phyloP scores from a whole-genome alignment of 345 rosid genomes.

The Moricandia moricandioides region DNA sequence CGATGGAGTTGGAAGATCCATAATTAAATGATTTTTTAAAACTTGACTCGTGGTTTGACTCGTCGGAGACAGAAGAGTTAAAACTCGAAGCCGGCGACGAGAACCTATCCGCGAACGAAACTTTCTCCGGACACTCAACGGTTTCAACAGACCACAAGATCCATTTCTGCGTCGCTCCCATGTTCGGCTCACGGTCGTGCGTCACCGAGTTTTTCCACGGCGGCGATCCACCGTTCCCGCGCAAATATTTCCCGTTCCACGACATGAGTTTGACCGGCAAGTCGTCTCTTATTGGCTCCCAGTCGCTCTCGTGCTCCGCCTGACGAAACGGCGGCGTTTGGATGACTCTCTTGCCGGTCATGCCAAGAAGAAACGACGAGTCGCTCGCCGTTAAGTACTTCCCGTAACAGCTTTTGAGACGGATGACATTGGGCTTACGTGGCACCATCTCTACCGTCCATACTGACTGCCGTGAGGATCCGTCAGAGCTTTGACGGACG shows the following conservation, averaged over 20 bases:
- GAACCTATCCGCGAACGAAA: slow-evolving; percentile 44
- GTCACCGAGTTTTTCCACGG: slow-evolving; percentile 81
- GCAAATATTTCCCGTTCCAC: slow-evolving; percentile 64
- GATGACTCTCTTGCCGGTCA: slow-evolving; percentile 66
- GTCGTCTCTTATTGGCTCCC: slow-evolving; percentile 80
- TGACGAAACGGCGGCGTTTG: slow-evolving; percentile 49
- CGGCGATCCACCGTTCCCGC: slow-evolving; percentile 79
- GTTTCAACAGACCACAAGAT: slow-evolving; percentile 62
- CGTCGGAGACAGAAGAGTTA: slow-evolving; percentile 40
- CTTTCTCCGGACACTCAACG: slow-evolving; percentile 34
- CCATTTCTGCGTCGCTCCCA: slow-evolving; percentile 53
- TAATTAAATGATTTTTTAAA: neutral
- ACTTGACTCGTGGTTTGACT: slow-evolving; percentile 38
- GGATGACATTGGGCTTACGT: slow-evolving; percentile 42
- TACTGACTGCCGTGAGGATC: slow-evolving; percentile 42
- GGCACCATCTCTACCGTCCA: slow-evolving; percentile 77
- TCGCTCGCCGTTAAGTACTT: slow-evolving; percentile 69
- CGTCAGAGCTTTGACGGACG: slow-evolving; percentile 67
- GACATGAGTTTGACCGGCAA: slow-evolving; percentile 55
- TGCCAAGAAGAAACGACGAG: slow-evolving; percentile 63
- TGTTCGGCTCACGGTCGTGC: slow-evolving; percentile 63
- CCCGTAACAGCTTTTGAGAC: slow-evolving; percentile 65
- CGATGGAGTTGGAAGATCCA: slow-evolving; percentile 29
- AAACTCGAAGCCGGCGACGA: slow-evolving; percentile 57
- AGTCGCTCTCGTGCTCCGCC: slow-evolving; percentile 49